phyloP scores from a whole-genome alignment of 108 stramenopile species.

The Craspedostauros australis region DNA sequence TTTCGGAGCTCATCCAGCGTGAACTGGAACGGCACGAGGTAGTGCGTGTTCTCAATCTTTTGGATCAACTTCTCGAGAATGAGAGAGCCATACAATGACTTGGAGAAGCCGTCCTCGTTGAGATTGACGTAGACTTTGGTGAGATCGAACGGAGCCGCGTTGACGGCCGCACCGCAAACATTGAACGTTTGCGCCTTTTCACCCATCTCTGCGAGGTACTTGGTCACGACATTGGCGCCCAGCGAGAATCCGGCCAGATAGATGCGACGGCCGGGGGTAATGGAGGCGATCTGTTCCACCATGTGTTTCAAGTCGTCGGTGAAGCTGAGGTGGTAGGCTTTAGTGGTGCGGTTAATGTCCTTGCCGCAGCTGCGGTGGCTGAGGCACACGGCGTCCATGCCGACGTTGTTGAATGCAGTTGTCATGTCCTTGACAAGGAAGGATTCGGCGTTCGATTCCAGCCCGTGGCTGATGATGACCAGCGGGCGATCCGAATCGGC shows the following conservation, averaged over 20 bases:
- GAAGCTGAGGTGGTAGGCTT: constrained; percentile 87
- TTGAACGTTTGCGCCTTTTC: constrained; percentile 32
- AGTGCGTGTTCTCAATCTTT: constrained; percentile 44
- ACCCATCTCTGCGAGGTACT: constrained; percentile 74
- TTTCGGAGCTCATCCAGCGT: constrained; percentile 24
- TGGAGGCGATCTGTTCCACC: constrained; percentile 8
- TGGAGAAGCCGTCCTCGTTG: constrained; percentile 54
- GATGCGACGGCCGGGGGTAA: constrained; percentile 6
- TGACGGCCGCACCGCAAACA: constrained; percentile 76
- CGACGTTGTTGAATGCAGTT: constrained; percentile 31
- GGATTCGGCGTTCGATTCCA: constrained; percentile 67
- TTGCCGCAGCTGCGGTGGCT: constrained; percentile 89
- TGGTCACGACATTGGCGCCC: constrained; percentile 87
- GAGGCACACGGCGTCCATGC: constrained; percentile 61
- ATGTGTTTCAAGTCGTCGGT: constrained; percentile 76
- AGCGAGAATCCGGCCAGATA: constrained; percentile 85
- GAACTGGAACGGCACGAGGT: no score
- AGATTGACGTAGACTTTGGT: constrained; percentile 33
- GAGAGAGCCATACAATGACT: constrained; percentile 49
- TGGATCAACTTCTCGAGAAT: constrained; percentile 36
- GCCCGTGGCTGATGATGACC: constrained; percentile 65
- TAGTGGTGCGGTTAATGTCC: constrained; percentile 13
- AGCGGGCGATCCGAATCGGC: no score
- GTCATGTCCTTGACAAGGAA: constrained; percentile 51
- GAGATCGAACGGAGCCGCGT: constrained; percentile 79